Evolutionary conservation across 208 protist genomes (phyloP), one percentile per base, ranked within the genome.

Genomic region (Crithidia brevicula): DNA sequence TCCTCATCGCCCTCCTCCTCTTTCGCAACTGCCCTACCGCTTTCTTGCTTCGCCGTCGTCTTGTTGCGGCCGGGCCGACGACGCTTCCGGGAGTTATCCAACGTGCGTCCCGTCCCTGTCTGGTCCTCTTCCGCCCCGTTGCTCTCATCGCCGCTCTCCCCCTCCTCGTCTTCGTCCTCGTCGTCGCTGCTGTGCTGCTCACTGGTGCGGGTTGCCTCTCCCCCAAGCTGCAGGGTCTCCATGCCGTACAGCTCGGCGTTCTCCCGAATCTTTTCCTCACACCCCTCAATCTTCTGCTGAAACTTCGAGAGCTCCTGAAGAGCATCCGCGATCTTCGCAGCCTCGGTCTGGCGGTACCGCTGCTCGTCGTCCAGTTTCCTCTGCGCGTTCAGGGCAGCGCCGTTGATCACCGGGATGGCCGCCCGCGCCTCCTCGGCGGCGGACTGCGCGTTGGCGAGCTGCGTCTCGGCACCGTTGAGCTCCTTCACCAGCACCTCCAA

Each of bases 161-260:
- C 36, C 36, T 16, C 36, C 15, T 7, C 68, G 18, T 62, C 49
- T 0, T 79, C 62, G 7, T 65, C 57, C 47, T 80, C 72, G 16
- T 60, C 46, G 15, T 63, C 57, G 22, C 47, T 63, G 7, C 75
- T 70, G 13, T 77, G 72, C 1, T 80, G 62, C 8, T 84, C 74
- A 1, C 75, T 58, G 22, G 59, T 51, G 5, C 77, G 36, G 36
- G 36, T 16, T 0, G 40, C 76, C 11, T 62, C 56, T 7, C 45
- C 62, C 40, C 36, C 64, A 1, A 89, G 66, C 54, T 91, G 72
- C 27, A 93, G 78, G 25, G 92, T 95, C 52, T 94, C 87, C 33
- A 80, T 67, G 31, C 94, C 94, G 63, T 96, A 97, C n/a, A 95
- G 66, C 72, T 91, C 84, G 2, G 81, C 82, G 65, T 94, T 97